Base-by-base conservation (phyloP, 495 filamentous ascomycete species). In the Annulohypoxylon nitens region DNA sequence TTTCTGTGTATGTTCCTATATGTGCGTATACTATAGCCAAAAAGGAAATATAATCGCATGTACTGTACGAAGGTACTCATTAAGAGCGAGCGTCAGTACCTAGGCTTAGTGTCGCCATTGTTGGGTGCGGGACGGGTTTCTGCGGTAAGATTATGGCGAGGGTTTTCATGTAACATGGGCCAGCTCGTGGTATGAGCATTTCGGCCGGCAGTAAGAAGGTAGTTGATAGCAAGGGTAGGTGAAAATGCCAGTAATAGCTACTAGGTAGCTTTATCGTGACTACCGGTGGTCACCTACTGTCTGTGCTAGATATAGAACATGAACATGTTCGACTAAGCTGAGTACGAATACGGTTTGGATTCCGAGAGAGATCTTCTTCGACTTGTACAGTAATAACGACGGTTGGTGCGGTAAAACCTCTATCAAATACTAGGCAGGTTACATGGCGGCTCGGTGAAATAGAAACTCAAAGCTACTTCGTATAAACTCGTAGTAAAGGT, bases 301-400 rank as follows among this genome's bases (percentile, higher is more conserved):
- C 58, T 26, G 51, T 67, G 67, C 67, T 70, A 34, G 51, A 63
- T 67, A 60, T 16, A 57, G 57, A 55, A 37, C 9, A 70, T 74
- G 71, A 70, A 74, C 67, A 53, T 67, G 71, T 70, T 74, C 71
- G 64, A 74, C 71, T 67, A 74, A 74, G 6, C 33, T 63, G 34
- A 39, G 23, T 20, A 33, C 12, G 18, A 59, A 6, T 67, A 43
- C 34, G 71, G 71, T 55, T 70, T 66, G 67, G 66, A 62, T 63
- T 63, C 45, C 43, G 14, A 51, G 41, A 50, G 39, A 12, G 64
- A 2, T 45, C 61, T 50, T 10, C 16, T 61, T 55, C 30, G 45
- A 62, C 5, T 64, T 50, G 57, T 41, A 69, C 41, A 59, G 33
- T 45, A 62, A 50, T 63, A 54, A 34, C 58, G 53, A 41, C 59